Evolutionary conservation across 805 yeast species (phyloP), one percentile per base, ranked within the genome.

Genomic region (Brettanomyces custersianus): DNA sequence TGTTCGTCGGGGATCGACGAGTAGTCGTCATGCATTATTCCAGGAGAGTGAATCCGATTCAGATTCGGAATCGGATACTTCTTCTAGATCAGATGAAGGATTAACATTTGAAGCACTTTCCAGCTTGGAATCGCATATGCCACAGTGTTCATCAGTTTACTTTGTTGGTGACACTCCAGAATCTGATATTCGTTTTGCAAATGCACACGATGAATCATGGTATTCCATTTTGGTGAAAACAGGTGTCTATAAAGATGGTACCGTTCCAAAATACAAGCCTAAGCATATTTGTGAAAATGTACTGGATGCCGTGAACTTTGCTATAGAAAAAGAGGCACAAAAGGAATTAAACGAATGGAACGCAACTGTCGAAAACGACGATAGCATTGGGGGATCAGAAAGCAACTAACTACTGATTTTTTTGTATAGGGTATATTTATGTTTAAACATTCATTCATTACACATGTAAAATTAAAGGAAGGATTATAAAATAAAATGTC

Each of bases 131-230:
- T 47, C 74, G 47, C 78, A 77, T 38, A 61, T 83, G 44, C 92
- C 92, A 5, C 88, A 88, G 4, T 86, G 92, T 3, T 77, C 85
- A 4, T 82, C 92, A 0, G 94, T 84, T 12, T 83, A 83, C 57
- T 84, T 83, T 60, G 92, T 83, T 35, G 94, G 94, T 49, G 94
- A 83, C 53, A 83, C 94, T 11, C 94, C 94, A 15, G 94, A 83
- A 60, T 79, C 88, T 5, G 94, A 83, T 57, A 83, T 83, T 44
- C 67, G 92, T 57, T 84, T 84, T 62, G 94, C 94, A 36, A 83
- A 83, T 62, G 77, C 87, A 15, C 90, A 82, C 59, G 92, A 83
- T 54, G 74, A 74, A 41, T 75, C 86, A 21, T 83, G 94, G 94
- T 77, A 70, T 59, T 82, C 94, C 20, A 83, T 84, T 40, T 66